Base-by-base conservation (phyloP, 345 rosid genomes). In the Physaria fendleri region DNA sequence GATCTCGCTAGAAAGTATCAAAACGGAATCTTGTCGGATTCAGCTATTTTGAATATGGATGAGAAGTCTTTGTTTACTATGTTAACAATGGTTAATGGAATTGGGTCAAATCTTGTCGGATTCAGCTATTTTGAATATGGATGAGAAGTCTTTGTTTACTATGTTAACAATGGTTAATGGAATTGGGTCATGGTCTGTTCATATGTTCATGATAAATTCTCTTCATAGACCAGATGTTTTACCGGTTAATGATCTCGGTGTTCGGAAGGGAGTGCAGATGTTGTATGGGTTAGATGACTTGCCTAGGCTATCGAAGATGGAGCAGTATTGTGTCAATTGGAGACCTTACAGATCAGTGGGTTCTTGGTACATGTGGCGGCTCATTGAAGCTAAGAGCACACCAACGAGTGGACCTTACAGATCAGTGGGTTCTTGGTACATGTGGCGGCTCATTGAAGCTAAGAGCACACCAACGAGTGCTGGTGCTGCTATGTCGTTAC, bases 181-280 rank as follows among this genome's bases (percentile, higher is more conserved):
- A n/a, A n/a, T n/a, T n/a, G n/a, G 98, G 15, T 85, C 96, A 2
- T 91, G 98, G 98, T 88, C 96, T 4, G 98, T 91, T 40, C 96
- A 91, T 29, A 88, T 91, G 92, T 88, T 88, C 55, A 88, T 88
- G 98, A 91, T 91, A 3, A 82, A 82, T 65, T 91, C 98, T 38
- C 82, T 91, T 45, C 98, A 88, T 34, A 79, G 98, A 72, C 98
- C 96, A 0, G 98, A 91, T 57, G 98, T 91, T 28, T 73, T 91
- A 65, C 98, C 98, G 1, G 83, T 84, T 67, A 85, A 84, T 9
- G 96, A 91, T 56, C 88, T 88, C 3, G 88, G 87, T 3, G 81
- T 84, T 30, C 66, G 98, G 59, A 91, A 88, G 62, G 95, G 96
- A 1, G 92, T 91, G 49, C 98, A 88, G 71, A 27, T 84, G 69